Evolutionary conservation across 108 stramenopile genomes (phyloP).

Genomic region (Cylindrotheca fusiformis): DNA sequence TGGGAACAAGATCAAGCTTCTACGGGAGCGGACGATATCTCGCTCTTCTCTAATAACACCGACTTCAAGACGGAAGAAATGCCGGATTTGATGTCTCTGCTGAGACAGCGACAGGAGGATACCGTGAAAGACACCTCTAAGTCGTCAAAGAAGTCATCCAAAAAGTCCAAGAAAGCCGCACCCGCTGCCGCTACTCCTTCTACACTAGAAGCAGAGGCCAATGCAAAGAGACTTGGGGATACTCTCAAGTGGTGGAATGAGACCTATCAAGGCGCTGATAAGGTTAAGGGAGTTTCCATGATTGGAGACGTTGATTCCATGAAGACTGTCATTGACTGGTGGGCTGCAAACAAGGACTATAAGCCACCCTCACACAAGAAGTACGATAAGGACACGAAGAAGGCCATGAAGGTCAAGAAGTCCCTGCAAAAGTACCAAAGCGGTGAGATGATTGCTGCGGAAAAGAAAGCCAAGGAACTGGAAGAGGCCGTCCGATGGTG

Average conservation of each 20-base stretch:
- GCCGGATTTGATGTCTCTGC: constrained; percentile 36
- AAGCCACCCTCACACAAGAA: constrained; percentile 15
- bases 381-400: constrained; percentile 28
- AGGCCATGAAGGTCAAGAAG: constrained; percentile 36
- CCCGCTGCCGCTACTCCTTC: neutral
- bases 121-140: constrained; percentile 8
- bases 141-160: neutral
- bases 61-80: constrained; percentile 30
- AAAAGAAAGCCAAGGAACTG: constrained; percentile 33
- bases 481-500: constrained; percentile 36
- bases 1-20: constrained; percentile 29
- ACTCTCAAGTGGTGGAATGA: constrained; percentile 35
- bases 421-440: constrained; percentile 2
- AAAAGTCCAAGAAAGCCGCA: neutral
- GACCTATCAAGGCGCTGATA: constrained; percentile 4
- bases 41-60: constrained; percentile 15
- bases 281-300: neutral
- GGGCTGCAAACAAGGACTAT: constrained; percentile 29
- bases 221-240: constrained; percentile 8
- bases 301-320: constrained; percentile 16
- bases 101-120: constrained; percentile 32
- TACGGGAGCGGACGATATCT: constrained; percentile 13
- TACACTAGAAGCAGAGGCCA: neutral
- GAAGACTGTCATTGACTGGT: constrained; percentile 39
- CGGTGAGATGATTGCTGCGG: constrained; percentile 17